These are phyloP conservation scores for Stenogyne calaminthoides DNA, from an alignment of 305 asterid genomes.

Conservation along the genomic window DNA sequence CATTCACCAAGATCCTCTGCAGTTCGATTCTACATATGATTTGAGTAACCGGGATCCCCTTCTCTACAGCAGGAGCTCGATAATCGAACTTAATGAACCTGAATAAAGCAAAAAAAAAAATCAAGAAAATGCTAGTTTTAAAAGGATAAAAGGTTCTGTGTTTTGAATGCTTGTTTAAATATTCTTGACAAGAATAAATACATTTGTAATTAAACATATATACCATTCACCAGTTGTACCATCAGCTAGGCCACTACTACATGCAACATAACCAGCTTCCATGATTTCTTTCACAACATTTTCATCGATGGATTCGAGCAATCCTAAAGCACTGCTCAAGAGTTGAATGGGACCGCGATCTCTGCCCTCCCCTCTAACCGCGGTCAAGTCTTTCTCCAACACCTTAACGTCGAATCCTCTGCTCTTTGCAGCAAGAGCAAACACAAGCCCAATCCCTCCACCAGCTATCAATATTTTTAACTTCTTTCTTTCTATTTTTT, in stretches of 20 bases:
- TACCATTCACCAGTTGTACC: neutral
- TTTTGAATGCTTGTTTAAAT: too few relatives aligned
- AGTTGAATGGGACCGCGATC: conserved; percentile 33
- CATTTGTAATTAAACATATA: too few relatives aligned
- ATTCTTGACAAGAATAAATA: too few relatives aligned
- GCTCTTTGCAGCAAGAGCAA: conserved; percentile 11
- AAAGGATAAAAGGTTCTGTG: too few relatives aligned
- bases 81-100: too few relatives aligned
- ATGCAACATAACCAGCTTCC: neutral
- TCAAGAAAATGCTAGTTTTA: neutral
- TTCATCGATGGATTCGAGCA: conserved; percentile 20
- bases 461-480: conserved; percentile 29
- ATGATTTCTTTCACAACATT: conserved; percentile 8
- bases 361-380: conserved; percentile 20
- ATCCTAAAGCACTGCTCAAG: conserved; percentile 25
- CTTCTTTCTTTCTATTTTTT: neutral
- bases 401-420: neutral
- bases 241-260: neutral
- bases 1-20: conserved; percentile 12
- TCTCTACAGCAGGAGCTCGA: conserved; percentile 22
- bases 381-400: neutral
- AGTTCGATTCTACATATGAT: conserved; percentile 28
- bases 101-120: neutral
- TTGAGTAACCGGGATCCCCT: conserved; percentile 27
- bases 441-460: conserved; percentile 34